These are phyloP conservation scores for Agrostemma githago DNA, from an alignment of 148 eudicot species.

Conservation along the genomic window DNA sequence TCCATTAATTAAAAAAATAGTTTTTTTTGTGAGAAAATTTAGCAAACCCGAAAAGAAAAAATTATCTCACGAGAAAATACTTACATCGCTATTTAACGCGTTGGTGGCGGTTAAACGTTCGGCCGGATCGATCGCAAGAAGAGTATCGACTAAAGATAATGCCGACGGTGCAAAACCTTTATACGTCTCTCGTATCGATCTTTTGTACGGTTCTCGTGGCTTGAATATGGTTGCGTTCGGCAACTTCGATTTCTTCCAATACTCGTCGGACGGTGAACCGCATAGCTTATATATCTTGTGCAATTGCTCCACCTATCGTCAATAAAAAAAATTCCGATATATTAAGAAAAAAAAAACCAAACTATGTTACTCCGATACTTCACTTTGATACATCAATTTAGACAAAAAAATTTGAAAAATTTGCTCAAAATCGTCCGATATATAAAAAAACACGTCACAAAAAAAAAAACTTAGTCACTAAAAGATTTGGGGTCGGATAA, in stretches of 20 bases:
- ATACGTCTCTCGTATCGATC: conserved; percentile 60
- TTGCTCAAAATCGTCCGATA: too few species aligned
- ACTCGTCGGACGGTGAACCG: conserved; percentile 87
- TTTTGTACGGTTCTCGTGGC: conserved; percentile 79
- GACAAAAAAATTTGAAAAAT: too few species aligned
- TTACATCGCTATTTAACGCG: conserved; percentile 52
- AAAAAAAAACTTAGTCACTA: too few species aligned
- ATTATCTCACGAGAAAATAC: conserved; percentile 1
- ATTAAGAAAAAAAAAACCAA: too few species aligned
- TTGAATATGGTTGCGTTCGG: conserved; percentile 79
- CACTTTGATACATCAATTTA: too few species aligned
- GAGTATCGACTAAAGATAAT: conserved; percentile 65
- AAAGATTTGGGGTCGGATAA: too few species aligned
- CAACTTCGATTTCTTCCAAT: conserved; percentile 79
- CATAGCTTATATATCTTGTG: conserved; percentile 81
- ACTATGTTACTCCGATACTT: too few species aligned
- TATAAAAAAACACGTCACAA: too few species aligned
- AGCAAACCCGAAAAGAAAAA: too few species aligned
- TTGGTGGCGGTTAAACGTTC: conserved; percentile 73
- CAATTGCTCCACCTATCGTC: conserved; percentile 65
- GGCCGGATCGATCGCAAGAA: conserved; percentile 75
- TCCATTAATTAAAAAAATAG: too few species aligned
- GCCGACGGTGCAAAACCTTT: conserved; percentile 60
- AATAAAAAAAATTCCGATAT: background rate
- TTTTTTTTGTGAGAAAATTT: too few species aligned